A percentile compares a stretch with the other conserved stretches of the same genome.
Evolutionary conservation across 2,329 filamentous ascomycete genomes (phyloP).

Genomic region (Colletotrichum cereale): DNA sequence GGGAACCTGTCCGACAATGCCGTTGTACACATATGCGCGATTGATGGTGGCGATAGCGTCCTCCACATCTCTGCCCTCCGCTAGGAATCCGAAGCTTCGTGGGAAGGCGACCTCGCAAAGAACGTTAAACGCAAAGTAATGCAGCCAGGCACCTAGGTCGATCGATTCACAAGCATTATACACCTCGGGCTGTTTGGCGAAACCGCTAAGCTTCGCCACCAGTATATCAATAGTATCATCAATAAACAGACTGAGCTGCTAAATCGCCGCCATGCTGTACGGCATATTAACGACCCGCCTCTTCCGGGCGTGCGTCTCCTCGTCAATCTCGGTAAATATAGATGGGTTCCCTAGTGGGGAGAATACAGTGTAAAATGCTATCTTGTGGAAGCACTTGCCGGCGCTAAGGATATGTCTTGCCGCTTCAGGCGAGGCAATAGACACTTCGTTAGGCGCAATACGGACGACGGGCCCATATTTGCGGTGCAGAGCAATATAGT

Average conservation of each 20-base stretch:
- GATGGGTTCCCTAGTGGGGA: slow-evolving; percentile 69
- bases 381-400: slow-evolving; percentile 66
- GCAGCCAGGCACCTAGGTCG: slow-evolving; percentile 62
- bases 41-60: slow-evolving; percentile 57
- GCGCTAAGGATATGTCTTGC: slow-evolving; percentile 58
- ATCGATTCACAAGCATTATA: slow-evolving; percentile 43
- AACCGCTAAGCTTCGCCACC: slow-evolving; percentile 55
- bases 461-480: slow-evolving; percentile 50
- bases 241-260: slow-evolving; percentile 63
- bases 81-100: slow-evolving; percentile 65
- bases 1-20: slow-evolving; percentile 64
- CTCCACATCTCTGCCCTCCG: slow-evolving; percentile 63
- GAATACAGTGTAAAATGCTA: slow-evolving; percentile 66
- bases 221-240: slow-evolving; percentile 64
- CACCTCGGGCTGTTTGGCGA: slow-evolving; percentile 43
- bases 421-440: slow-evolving; percentile 54
- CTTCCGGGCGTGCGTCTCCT: slow-evolving; percentile 67
- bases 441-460: slow-evolving; percentile 47
- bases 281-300: slow-evolving; percentile 65
- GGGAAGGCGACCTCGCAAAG: slow-evolving; percentile 66
- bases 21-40: slow-evolving; percentile 64
- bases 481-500: slow-evolving; percentile 57
- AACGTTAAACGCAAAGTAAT: slow-evolving; percentile 54
- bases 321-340: slow-evolving; percentile 68
- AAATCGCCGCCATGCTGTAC: slow-evolving; percentile 67